Evolutionary conservation across 2,329 filamentous ascomycete genomes (phyloP), one percentile per base, ranked within the genome.

Genomic region (Purpureocillium lavendulum): DNA sequence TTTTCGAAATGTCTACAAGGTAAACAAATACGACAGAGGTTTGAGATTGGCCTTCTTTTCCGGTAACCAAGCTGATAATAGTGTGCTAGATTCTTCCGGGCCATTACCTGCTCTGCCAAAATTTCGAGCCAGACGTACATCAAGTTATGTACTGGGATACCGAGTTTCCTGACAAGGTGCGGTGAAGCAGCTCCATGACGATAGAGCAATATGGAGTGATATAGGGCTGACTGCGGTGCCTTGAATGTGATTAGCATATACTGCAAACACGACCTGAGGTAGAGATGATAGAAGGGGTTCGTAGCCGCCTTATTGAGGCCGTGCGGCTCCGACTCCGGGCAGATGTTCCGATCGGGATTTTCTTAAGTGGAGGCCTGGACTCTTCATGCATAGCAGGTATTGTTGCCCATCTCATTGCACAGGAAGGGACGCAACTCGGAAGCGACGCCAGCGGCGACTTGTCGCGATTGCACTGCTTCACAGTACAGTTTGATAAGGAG

Each of bases 301-400:
- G 73, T 6, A 55, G 71, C 33, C 61, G 60, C 3, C 48, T 79
- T 11, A 49, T 75, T 1, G 71, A 78, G 26, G 62, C 73, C 0
- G 58, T 78, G 10, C 63, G 64, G n/a, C 46, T 75, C 14, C 67
- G 75, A 5, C 57, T 79, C 9, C 62, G 67, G 13, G 74, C 75
- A 2, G 75, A 80, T 49, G 75, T 78, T 0, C 71, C 72, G 1
- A 60, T 79, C 3, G 75, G 71, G 2, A 58, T 80, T 38, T 78
- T 74, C 41, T 57, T 79, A 0, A 71, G 65, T 16, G 75, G 76
- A 4, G 76, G 75, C 1, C 66, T 80, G 36, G 75, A 79, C 49
- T 76, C 71, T 0, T 77, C 73, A 0, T 61, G 66, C 2, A 55
- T 79, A 16, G 74, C 74, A 7, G 75, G 75, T 3, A 76, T 80